phyloP scores from a whole-genome alignment of 176 grass and related monocot genomes.

The Cenchrus americanus region DNA sequence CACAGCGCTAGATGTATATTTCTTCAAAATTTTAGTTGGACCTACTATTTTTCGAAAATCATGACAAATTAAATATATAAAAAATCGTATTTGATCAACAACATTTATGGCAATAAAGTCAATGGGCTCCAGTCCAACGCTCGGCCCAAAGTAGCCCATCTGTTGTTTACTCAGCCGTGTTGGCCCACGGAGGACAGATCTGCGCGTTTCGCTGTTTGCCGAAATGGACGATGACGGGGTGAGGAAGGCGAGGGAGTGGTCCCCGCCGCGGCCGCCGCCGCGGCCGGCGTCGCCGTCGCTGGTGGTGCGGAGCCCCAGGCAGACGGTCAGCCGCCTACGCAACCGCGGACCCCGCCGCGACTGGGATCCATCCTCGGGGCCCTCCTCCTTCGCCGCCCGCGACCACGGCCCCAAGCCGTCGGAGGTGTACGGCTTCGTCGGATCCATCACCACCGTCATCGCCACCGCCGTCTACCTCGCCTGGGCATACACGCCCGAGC shows the following conservation, averaged over 20 bases:
- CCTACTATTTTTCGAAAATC: too few species aligned
- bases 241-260: conserved; percentile 28
- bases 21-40: too few species aligned
- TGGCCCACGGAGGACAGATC: background rate
- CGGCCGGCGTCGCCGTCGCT: conserved; percentile 45
- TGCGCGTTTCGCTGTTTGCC: background rate
- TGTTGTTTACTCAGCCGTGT: background rate
- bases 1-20: too few species aligned
- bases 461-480: conserved; percentile 67
- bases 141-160: background rate
- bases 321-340: conserved; percentile 75
- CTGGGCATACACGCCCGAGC: conserved; percentile 71
- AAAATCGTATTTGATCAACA: too few species aligned
- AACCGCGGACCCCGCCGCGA: background rate
- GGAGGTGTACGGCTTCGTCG: conserved; percentile 10
- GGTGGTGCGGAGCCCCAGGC: conserved; percentile 73
- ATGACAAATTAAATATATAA: too few species aligned
- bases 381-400: background rate
- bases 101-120: too few species aligned
- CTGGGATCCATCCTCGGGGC: background rate
- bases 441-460: conserved; percentile 48
- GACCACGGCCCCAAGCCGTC: conserved; percentile 28
- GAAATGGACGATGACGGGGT: background rate
- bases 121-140: too few species aligned
- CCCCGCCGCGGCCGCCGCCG: conserved; percentile 36